A percentile compares a stretch with the other conserved stretches of the same genome.
phyloP scores from a whole-genome alignment of 2,329 filamentous ascomycete genomes.

The Blastomyces gilchristii region DNA sequence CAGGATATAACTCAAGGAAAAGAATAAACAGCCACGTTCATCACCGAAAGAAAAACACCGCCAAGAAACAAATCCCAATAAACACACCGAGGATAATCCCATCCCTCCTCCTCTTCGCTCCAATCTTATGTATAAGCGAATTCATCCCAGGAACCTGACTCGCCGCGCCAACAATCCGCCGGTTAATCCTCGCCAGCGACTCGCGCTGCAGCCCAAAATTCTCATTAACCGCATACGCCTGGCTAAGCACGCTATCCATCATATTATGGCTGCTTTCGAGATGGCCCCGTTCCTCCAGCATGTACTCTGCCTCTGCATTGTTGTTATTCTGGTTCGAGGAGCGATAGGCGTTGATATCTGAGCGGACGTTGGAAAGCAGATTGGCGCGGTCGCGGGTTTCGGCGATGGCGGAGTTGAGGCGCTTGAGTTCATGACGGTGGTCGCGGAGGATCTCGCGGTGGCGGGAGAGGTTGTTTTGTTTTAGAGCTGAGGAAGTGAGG shows the following conservation, averaged over 20 bases:
- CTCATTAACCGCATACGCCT: conserved; percentile 95
- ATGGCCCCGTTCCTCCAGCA: conserved; percentile 77
- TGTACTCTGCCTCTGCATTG: conserved; percentile 85
- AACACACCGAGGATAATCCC: conserved; percentile 87
- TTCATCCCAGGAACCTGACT: conserved; percentile 91
- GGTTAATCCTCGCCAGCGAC: conserved; percentile 76
- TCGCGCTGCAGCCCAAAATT: conserved; percentile 80
- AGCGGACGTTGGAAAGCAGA: conserved; percentile 78
- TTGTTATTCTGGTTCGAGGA: conserved; percentile 54
- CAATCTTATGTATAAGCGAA: conserved; percentile 81
- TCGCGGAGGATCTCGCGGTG: conserved; percentile 83
- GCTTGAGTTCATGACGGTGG: conserved; percentile 70
- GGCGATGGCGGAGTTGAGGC: conserved; percentile 61
- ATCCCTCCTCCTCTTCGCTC: conserved; percentile 87
- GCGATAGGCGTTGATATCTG: conserved; percentile 84
- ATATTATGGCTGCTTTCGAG: conserved; percentile 85
- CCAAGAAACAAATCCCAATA: conserved; percentile 81
- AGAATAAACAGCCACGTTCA: background rate
- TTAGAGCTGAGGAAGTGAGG: conserved; percentile 81
- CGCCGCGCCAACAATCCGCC: conserved; percentile 78
- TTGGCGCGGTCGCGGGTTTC: conserved; percentile 80
- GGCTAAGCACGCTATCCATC: conserved; percentile 80
- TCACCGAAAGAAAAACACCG: conserved; percentile 71
- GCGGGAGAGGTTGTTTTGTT: conserved; percentile 88
- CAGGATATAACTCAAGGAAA: background rate